Conservation (phyloP, 208 protist species). For the Angomonas ambiguus region DNA sequence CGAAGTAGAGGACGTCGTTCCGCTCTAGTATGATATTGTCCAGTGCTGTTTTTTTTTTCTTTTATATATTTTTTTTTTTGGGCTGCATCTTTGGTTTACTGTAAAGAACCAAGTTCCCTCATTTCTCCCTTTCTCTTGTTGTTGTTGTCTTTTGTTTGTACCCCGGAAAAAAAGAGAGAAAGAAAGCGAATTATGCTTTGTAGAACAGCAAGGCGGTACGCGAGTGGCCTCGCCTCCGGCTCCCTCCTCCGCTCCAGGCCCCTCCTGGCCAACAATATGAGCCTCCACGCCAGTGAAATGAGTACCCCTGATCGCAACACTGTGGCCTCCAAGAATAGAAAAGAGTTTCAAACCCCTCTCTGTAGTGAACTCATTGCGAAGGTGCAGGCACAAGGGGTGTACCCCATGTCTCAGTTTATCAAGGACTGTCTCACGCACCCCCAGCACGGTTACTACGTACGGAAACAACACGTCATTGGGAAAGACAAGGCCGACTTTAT, state of each 20-base stretch:
- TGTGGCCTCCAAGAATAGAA: slow-evolving; percentile 65
- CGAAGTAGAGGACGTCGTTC: slow-evolving; percentile 58
- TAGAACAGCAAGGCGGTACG: too few species aligned
- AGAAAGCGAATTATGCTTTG: too few species aligned
- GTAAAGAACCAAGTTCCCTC: too few species aligned
- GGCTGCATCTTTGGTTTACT: too few species aligned
- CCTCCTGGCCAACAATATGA: slow-evolving; percentile 25
- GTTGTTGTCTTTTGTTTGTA: background rate
- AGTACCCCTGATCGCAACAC: slow-evolving; percentile 81
- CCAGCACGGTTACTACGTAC: slow-evolving; percentile 84
- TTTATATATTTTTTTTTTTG: background rate
- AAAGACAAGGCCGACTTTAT: slow-evolving; percentile 87
- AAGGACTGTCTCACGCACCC: slow-evolving; percentile 89
- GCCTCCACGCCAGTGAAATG: slow-evolving; percentile 83
- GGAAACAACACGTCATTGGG: slow-evolving; percentile 85
- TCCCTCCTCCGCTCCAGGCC: slow-evolving; percentile 16
- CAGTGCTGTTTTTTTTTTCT: background rate
- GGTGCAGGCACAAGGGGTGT: slow-evolving; percentile 82
- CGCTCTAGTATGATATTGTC: slow-evolving; percentile 16
- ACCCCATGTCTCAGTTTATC: slow-evolving; percentile 88
- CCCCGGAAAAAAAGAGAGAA: too few species aligned
- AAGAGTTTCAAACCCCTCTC: slow-evolving; percentile 85
- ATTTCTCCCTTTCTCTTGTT: background rate
- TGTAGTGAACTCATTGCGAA: slow-evolving; percentile 82
- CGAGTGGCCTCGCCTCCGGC: too few species aligned